Percentiles rank a stretch among this genome's conserved stretches.
Conservation (phyloP, 371 early-diverging fungal genomes). For the Sporodiniella umbellata region DNA sequence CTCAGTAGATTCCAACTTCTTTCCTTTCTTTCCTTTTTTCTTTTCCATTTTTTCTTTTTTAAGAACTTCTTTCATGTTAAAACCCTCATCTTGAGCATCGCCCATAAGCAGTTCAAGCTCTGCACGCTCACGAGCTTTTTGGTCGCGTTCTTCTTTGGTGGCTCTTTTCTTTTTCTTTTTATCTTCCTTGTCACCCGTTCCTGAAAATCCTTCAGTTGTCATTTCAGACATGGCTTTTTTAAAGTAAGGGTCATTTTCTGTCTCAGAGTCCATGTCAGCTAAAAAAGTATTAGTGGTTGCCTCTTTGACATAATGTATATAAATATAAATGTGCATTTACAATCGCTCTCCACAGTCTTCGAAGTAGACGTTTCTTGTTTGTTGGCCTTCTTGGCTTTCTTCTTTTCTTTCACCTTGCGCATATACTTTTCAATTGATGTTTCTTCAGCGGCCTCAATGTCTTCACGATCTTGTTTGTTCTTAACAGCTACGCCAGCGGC, state of each 20-base stretch:
- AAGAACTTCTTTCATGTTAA: conserved; percentile 83
- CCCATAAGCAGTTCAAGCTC: conserved; percentile 85
- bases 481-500: conserved; percentile 57
- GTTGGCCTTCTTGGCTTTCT: conserved; percentile 58
- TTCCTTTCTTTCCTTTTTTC: conserved; percentile 53
- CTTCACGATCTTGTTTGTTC: conserved; percentile 43
- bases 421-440: conserved; percentile 80
- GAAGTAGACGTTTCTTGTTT: conserved; percentile 39
- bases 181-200: conserved; percentile 32
- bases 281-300: too few species aligned
- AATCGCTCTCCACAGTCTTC: conserved; percentile 35
- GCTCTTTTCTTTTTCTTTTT: conserved; percentile 53
- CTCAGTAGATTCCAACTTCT: conserved; percentile 46
- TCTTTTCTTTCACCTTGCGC: conserved; percentile 83
- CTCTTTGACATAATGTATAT: too few species aligned
- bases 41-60: conserved; percentile 90
- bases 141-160: conserved; percentile 57
- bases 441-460: conserved; percentile 58
- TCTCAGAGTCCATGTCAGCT: conserved; percentile 55
- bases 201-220: conserved; percentile 31
- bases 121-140: conserved; percentile 62
- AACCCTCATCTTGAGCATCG: conserved; percentile 61
- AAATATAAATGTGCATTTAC: conserved; percentile 20
- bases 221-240: conserved; percentile 56
- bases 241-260: conserved; percentile 71